Evolutionary conservation across 495 filamentous ascomycete species (phyloP), one percentile per base, ranked within the genome.

Genomic region (Neurospora sp.): DNA sequence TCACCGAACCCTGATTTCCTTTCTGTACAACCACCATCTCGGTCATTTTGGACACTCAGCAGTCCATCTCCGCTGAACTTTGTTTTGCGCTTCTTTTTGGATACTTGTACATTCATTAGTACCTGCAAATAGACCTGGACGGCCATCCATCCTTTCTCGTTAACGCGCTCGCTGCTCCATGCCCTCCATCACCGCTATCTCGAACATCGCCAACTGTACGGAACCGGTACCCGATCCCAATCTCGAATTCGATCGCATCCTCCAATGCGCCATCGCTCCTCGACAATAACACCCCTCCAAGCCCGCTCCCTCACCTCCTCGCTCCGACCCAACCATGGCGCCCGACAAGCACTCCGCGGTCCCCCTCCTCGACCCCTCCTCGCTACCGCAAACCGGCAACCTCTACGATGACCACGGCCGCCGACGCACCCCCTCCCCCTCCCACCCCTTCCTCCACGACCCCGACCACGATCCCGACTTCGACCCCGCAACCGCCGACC

Each of bases 351-450:
- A 66, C 73, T 40, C 66, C 48, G 69, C 42, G 40, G 70, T 71
- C 23, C 71, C 75, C 39, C 75, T 76, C 14, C 75, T 76, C 23
- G 14, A 38, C 2, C 38, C 41, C 59, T 38, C 70, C 54, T 14
- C 20, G 9, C 39, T 14, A 1, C 39, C 11, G 31, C 42, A n/a
- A n/a, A n/a, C n/a, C 69, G 31, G 5, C n/a, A 31, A 44, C 74
- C 18, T 48, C 69, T 39, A 73, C 42, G 38, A 74, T 40, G 10
- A 7, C 42, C 11, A 37, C 71, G 66, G 71, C 44, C 69, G 71
- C 71, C 46, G 38, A 41, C 73, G 73, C 23, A n/a, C 20, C 18
- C 41, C 70, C 9, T 39, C 59, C 59, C 46, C 41, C 20, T 31
- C 12, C 12, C 16, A 70, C 31, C 59, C 72, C 69, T 5, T 6